A percentile compares a stretch with the other conserved stretches of the same genome.
Conservation (phyloP, 2,329 filamentous ascomycete genomes). For the Tympanopsis confertula region DNA sequence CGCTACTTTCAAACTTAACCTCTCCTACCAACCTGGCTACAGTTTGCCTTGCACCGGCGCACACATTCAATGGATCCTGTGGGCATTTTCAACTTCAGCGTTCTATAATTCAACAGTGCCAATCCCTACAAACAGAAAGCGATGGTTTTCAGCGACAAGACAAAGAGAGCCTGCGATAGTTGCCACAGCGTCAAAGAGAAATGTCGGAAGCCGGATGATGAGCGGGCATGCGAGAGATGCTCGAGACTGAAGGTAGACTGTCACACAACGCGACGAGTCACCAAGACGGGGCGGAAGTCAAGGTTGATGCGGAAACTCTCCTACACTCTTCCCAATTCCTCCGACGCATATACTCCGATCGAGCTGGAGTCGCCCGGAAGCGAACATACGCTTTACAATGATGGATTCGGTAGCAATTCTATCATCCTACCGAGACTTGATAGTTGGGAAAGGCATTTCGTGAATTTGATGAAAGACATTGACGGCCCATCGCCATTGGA, state of each 20-base stretch:
- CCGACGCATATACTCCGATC: neutral
- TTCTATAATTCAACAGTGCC: no score
- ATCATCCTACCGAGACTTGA: neutral
- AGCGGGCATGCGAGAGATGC: neutral
- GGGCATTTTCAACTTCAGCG: no score
- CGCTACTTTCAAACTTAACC: no score
- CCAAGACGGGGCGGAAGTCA: neutral
- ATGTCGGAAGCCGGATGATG: neutral
- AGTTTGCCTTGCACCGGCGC: no score
- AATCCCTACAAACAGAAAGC: no score
- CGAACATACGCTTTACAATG: no score
- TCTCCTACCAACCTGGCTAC: no score
- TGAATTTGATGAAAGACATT: constrained; percentile 1
- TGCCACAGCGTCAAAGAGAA: neutral
- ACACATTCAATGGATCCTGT: no score
- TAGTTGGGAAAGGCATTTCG: neutral
- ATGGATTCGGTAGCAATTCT: neutral
- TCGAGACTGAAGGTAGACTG: neutral
- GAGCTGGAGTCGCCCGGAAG: neutral
- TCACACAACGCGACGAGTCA: neutral
- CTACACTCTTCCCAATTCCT: neutral
- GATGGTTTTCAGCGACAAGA: no score
- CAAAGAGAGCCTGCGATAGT: neutral
- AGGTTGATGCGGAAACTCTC: neutral
- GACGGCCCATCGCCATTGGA: neutral